Evolutionary conservation across 202 grass and related monocot species (phyloP).

Genomic region (Eragrostis tef): DNA sequence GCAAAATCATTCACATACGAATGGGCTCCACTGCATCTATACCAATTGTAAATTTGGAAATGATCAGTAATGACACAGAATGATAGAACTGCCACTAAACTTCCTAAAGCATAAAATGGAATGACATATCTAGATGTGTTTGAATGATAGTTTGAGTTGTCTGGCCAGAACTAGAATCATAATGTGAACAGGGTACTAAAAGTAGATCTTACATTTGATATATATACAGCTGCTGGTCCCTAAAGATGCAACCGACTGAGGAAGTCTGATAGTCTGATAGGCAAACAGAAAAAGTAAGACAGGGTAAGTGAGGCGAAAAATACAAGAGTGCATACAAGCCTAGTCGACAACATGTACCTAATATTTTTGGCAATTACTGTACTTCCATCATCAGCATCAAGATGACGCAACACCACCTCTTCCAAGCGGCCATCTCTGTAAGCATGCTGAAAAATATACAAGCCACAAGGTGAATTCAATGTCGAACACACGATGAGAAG

Average conservation of each 20-base stretch:
- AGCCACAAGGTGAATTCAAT: constrained; percentile 29
- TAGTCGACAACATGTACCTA: constrained; percentile 53
- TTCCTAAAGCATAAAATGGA: constrained; percentile 3
- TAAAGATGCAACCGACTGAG: constrained; percentile 71
- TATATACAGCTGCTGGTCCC: constrained; percentile 44
- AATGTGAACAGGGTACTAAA: not conserved
- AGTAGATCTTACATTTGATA: constrained; percentile 47
- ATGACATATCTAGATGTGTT: not conserved
- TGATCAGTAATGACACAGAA: constrained; percentile 13
- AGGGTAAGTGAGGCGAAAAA: not conserved
- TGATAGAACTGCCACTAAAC: not conserved
- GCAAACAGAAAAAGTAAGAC: constrained; percentile 17
- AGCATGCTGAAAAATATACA: constrained; percentile 74
- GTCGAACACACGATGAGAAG: not conserved
- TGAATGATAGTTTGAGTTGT: not conserved
- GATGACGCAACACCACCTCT: constrained; percentile 82
- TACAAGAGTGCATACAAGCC: constrained; percentile 12
- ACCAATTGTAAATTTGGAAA: constrained; percentile 13
- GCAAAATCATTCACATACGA: not conserved
- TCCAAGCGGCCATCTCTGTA: constrained; percentile 90
- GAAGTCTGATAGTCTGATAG: constrained; percentile 80
- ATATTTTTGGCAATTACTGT: constrained; percentile 94
- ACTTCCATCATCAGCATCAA: constrained; percentile 92
- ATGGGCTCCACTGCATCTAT: constrained; percentile 7
- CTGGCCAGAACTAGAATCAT: constrained; percentile 23